These are phyloP conservation scores for Leccinum barrowsii DNA, from an alignment of 768 basidiomycete species.

Conservation along the genomic window DNA sequence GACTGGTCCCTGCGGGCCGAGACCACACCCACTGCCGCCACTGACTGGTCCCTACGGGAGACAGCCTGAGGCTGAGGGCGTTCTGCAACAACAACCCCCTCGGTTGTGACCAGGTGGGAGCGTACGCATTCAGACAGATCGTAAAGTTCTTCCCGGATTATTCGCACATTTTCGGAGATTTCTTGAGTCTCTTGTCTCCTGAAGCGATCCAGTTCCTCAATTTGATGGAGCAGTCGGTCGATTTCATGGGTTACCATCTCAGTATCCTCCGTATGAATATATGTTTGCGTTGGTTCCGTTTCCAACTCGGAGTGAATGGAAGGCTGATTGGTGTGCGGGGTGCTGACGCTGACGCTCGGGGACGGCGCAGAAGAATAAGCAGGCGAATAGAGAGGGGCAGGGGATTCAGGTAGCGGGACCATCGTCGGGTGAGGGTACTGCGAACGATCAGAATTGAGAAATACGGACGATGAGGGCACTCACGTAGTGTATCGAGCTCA, in stretches of 20 bases:
- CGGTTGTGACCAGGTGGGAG: constrained; percentile 30
- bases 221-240: constrained; percentile 46
- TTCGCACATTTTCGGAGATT: constrained; percentile 62
- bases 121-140: constrained; percentile 59
- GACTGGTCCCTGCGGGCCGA: constrained; percentile 41
- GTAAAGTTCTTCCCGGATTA: constrained; percentile 65
- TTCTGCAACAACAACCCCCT: constrained; percentile 14
- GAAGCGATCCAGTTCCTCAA: constrained; percentile 62
- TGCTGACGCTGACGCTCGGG: constrained; percentile 47
- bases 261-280: constrained; percentile 35
- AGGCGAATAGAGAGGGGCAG: constrained; percentile 29
- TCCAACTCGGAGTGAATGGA: constrained; percentile 47
- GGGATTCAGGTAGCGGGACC: constrained; percentile 23
- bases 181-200: constrained; percentile 64
- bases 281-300: constrained; percentile 39
- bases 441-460: constrained; percentile 1
- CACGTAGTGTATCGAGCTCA: constrained; percentile 32
- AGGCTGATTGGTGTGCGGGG: constrained; percentile 44
- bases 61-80: constrained; percentile 16
- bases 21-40: constrained; percentile 41
- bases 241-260: constrained; percentile 50
- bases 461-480: constrained; percentile 18
- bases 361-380: constrained; percentile 40
- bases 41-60: constrained; percentile 38
- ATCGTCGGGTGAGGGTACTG: constrained; percentile 33